Evolutionary conservation across 169 alveolate genomes (phyloP).

Genomic region (Plasmodium berghei): DNA sequence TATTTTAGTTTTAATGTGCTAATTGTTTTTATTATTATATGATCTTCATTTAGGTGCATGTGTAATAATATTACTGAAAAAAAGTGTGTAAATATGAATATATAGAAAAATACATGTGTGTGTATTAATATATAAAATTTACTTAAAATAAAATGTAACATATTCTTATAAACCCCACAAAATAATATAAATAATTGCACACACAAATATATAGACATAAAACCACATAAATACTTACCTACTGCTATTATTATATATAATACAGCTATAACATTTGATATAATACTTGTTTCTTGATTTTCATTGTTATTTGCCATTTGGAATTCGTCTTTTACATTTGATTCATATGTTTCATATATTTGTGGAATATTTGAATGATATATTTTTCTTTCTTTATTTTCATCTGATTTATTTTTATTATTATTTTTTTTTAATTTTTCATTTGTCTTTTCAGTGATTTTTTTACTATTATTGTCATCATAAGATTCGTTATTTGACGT

Average conservation of each 20-base stretch:
- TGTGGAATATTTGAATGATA: constrained; percentile 42
- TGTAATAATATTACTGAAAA: constrained; percentile 45
- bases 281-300: constrained; percentile 10
- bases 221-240: constrained; percentile 14
- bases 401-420: constrained; percentile 23
- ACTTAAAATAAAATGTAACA: neutral
- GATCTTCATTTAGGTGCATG: constrained; percentile 60
- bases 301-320: constrained; percentile 5
- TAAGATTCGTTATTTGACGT: constrained; percentile 41
- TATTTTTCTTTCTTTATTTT: constrained; percentile 6
- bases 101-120: neutral
- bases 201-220: neutral
- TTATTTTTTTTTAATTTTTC: constrained; percentile 31
- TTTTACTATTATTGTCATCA: constrained; percentile 37
- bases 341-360: constrained; percentile 67
- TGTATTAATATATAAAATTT: neutral
- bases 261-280: constrained; percentile 47
- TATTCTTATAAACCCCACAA: neutral
- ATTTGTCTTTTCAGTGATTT: constrained; percentile 23
- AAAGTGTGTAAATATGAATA: neutral
- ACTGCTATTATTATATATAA: constrained; percentile 61
- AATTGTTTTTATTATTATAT: constrained; percentile 51
- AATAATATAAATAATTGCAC: neutral
- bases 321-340: constrained; percentile 29
- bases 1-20: constrained; percentile 34